These are phyloP conservation scores for Sclerotinia nivalis DNA, from an alignment of 2,329 filamentous ascomycete species.

Conservation along the genomic window DNA sequence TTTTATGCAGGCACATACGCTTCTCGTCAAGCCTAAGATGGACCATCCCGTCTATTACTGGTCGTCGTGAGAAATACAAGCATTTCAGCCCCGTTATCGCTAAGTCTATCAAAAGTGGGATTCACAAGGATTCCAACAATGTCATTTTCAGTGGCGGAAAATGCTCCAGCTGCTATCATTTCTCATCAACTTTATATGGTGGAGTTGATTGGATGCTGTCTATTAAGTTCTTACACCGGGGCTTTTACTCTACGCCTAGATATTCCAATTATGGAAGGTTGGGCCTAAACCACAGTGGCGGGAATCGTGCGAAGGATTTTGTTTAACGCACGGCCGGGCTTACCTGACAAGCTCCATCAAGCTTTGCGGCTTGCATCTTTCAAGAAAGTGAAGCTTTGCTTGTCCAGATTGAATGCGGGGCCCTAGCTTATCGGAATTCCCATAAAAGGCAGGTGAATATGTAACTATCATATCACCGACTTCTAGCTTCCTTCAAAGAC, in stretches of 20 bases:
- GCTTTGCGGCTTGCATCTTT: conserved; percentile 1
- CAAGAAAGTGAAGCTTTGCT: conserved; percentile 6
- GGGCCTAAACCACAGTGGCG: not conserved
- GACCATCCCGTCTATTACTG: not conserved
- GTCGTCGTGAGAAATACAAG: not conserved
- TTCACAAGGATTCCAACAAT: not conserved
- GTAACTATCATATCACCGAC: not conserved
- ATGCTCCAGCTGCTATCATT: not conserved
- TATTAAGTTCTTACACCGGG: not conserved
- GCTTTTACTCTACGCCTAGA: not conserved
- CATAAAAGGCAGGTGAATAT: conserved; percentile 4
- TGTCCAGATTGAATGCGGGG: conserved; percentile 11
- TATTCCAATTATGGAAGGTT: conserved; percentile 3
- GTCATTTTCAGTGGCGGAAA: not conserved
- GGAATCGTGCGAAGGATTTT: not conserved
- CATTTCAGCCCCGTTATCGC: conserved; percentile 3
- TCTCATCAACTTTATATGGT: not conserved
- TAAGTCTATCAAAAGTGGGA: conserved; percentile 9
- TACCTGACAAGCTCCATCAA: not conserved
- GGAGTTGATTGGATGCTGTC: not conserved
- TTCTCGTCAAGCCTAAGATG: not conserved
- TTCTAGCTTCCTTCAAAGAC: not conserved
- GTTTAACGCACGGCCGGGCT: not conserved
- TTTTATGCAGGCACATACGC: not conserved
- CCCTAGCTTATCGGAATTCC: not conserved